Base-by-base conservation (phyloP, 1,139 yeast genomes). In the Diutina mesorugosa region DNA sequence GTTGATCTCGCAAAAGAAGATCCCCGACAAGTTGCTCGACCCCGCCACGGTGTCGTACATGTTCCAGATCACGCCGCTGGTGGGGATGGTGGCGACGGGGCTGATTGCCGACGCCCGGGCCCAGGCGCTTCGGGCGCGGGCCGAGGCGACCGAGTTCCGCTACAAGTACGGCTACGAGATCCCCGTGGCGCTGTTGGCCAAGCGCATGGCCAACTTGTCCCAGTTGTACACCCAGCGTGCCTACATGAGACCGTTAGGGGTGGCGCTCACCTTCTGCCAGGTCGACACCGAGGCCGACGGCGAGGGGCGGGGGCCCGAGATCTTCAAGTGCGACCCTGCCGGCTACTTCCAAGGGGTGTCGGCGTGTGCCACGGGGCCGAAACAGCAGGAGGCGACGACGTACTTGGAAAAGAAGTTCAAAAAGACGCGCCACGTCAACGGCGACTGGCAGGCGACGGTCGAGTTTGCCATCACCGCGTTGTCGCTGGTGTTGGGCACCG, bases 161-260 rank as follows among this genome's bases (percentile, higher is more conserved):
- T 91, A 93, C 73, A 87, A 88, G 69, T 89, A 89, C 69, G 99
- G 99, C 45, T 93, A 90, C 68, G 97, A 90, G 67, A 91, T 93
- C 90, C 98, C 99, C 2, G 90, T 90, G 61, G 97, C 90, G 67
- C 90, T 88, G 55, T 77, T 93, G 65, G 90, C 97, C 55, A 93
- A 91, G 74, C 81, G 97, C 68, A 86, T 93, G 87, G 99, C 98
- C 59, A 93, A 93, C 68, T 74, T 90, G 65, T 87, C 96, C 55
- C 99, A 93, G 75, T 83, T 93, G 61, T 93, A 90, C 71, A 93
- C 99, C 53, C 99, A 93, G 72, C 81, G 98, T 68, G 99, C 99
- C n/a, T 93, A 93, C 71, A 93, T 93, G 98, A 83, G 99, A 71
- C 99, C 99, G 32, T 77, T 91, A 62, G 97, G 97, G 47, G 97